A percentile compares a stretch with the other conserved stretches of the same genome.
phyloP scores from a whole-genome alignment of 768 basidiomycete species.

The Hirschioporus abietinus region DNA sequence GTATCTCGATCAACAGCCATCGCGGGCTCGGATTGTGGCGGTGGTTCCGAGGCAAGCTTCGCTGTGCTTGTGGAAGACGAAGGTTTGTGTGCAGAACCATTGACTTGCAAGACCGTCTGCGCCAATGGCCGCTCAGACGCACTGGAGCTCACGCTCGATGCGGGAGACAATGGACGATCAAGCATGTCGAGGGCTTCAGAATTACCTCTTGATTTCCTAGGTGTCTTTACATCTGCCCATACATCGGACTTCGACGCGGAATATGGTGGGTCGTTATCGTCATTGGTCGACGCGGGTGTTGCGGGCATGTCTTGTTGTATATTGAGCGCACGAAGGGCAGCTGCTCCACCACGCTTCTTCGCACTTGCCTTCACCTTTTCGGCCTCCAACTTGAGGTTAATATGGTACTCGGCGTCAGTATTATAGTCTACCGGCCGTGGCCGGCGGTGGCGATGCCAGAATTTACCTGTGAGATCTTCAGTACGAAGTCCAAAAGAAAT shows the following conservation, averaged over 20 bases:
- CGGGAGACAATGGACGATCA: constrained; percentile 45
- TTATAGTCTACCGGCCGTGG: constrained; percentile 81
- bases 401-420: constrained; percentile 66
- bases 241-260: constrained; percentile 27
- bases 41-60: constrained; percentile 17
- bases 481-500: neutral
- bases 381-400: constrained; percentile 46
- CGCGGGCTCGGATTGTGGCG: constrained; percentile 14
- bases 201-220: neutral
- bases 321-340: constrained; percentile 42
- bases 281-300: constrained; percentile 26
- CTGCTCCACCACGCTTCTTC: constrained; percentile 54
- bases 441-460: constrained; percentile 81
- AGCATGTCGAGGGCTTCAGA: neutral
- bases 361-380: constrained; percentile 49
- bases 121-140: constrained; percentile 72
- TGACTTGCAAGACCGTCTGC: constrained; percentile 49
- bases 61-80: constrained; percentile 18
- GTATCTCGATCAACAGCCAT: constrained; percentile 12
- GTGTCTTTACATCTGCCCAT: constrained; percentile 25
- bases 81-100: constrained; percentile 39
- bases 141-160: constrained; percentile 63
- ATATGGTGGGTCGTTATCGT: neutral
- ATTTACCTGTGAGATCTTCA: constrained; percentile 63
- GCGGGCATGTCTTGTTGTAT: constrained; percentile 23